Base-by-base conservation (phyloP, 495 filamentous ascomycete species). In the Podospora bellae-mahoneyi region DNA sequence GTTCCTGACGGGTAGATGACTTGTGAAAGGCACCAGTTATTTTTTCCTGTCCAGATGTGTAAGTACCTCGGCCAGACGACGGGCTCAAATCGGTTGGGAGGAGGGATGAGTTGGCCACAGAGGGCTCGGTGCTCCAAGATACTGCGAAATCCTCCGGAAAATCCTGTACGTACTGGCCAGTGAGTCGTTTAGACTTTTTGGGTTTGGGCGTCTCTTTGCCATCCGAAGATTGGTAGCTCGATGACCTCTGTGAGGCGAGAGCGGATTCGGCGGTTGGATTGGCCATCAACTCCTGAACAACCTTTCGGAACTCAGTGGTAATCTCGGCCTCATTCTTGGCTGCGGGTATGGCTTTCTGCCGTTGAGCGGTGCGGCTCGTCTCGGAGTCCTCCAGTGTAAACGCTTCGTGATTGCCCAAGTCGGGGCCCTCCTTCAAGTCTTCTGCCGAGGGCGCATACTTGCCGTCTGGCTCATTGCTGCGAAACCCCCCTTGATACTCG, bases 131-230 rank as follows among this genome's bases (percentile, higher is more conserved):
- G 53, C 68, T 67, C 81, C 80, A 83, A n/a, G 74, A 70, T 6
- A 68, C 68, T 19, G 79, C 71, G 63, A 81, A 81, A 3, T 84
- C 82, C 59, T 82, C 80, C 0, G 82, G 79, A 60, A 83, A 83
- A 70, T 84, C 81, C 16, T 77, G 78, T 13, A 77, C 75, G 68
- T 77, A 81, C 62, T 80, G 82, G 3, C 81, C 82, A 23, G 78
- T 81, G 44, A 85, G 66, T 18, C 20, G 26, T 5, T 34, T 60
- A 19, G 62, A 5, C 1, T 64, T 15, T 5, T 54, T 32, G 15
- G n/a, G 39, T 28, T n/a, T 53, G 5, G 6, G 15, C 44, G 18
- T 18, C 2, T 15, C 4, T 3, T 23, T 39, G 23, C 1, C 32
- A 13, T 65, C 65, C 19, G 28, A 34, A 28, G 56, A 13, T 26